Base-by-base conservation (phyloP, 116 monocot genomes). In the Phalaenopsis hybrid region DNA sequence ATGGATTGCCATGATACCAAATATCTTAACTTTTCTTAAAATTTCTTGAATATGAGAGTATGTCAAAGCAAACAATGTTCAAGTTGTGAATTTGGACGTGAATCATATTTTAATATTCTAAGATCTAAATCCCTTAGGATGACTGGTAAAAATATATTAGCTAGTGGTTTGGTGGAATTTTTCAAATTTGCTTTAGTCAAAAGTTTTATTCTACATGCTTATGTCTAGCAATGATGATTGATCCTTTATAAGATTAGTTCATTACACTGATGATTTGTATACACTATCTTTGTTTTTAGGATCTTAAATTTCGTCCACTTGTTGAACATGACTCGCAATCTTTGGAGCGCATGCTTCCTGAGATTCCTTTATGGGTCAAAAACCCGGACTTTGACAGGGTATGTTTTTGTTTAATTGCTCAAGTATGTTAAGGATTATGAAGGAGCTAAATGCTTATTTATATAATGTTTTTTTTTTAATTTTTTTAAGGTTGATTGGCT, bases 301-400 rank as follows among this genome's bases (percentile, higher is more conserved):
- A 94, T 82, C 85, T 86, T 31, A 81, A 78, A 77, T 59, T 96
- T 49, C 82, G 91, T 15, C 88, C 92, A 70, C 90, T 96, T 79
- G 89, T 86, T 77, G 96, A 96, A 70, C 85, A 83, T 77, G 96
- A 96, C 79, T 80, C 88, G 21, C 80, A 84, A 80, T 88, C 94
- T 41, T 79, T 96, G 83, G 91, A 94, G 70, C 82, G 85, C 0
- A 86, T 94, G 86, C 89, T 94, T 87, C 88, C 92, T 79, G 94
- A 96, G 83, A 91, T 96, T 85, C 96, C 96, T 75, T 72, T 88
- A 13, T 96, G 96, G 96, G 87, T 96, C 43, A 94, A 94, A 83
- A 89, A 92, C 83, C 96, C 96, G 7, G 96, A 96, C 78, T 92
- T 77, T 82, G 96, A 96, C 44, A 88, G 96, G 57, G 96, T 93